Evolutionary conservation across 1,284 basidiomycete genomes (phyloP).

Genomic region (Quambalaria eucalypti): DNA sequence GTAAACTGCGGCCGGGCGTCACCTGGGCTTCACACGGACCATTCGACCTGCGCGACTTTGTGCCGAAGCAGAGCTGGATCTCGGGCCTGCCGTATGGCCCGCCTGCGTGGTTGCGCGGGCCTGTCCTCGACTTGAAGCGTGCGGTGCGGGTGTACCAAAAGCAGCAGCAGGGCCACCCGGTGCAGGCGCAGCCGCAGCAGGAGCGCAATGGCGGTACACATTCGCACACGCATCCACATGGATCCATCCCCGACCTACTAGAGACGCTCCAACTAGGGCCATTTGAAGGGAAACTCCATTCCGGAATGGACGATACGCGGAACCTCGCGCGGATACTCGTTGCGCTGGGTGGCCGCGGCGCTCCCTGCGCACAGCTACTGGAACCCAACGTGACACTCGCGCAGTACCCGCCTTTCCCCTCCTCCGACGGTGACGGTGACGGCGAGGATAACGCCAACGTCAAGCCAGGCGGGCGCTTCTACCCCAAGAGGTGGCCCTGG

Average conservation of each 20-base stretch:
- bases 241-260: constrained; percentile 25
- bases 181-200: background rate
- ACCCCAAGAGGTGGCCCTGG: constrained; percentile 1
- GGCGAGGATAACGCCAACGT: background rate
- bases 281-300: constrained; percentile 50
- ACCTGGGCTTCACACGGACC: constrained; percentile 53
- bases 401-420: background rate
- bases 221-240: too few species aligned
- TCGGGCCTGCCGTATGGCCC: constrained; percentile 38
- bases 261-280: constrained; percentile 21
- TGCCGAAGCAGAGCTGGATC: constrained; percentile 68
- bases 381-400: background rate
- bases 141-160: too few species aligned
- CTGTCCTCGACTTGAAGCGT: constrained; percentile 41
- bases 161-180: too few species aligned
- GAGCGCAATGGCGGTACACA: constrained; percentile 11
- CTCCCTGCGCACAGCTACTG: background rate
- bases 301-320: constrained; percentile 50
- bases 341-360: constrained; percentile 10
- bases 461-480: background rate
- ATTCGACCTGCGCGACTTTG: constrained; percentile 68
- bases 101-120: constrained; percentile 24
- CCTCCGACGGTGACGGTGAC: background rate
- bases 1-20: constrained; percentile 13
- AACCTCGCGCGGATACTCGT: constrained; percentile 48